Conservation (phyloP, 1,284 basidiomycete species). For the Ceratorhiza oryzae-sativae region DNA sequence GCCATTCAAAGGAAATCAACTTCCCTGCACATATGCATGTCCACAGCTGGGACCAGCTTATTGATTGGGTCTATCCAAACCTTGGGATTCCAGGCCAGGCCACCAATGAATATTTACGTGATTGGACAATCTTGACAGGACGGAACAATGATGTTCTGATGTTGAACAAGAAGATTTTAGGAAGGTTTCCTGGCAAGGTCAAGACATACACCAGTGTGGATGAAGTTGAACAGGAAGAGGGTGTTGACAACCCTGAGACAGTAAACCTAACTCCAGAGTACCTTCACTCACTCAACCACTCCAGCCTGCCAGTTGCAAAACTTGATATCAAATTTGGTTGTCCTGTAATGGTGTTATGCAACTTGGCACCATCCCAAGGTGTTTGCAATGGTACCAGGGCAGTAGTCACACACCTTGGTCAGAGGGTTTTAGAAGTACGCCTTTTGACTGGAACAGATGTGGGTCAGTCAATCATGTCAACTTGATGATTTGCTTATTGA, state of each 20-base stretch:
- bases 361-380: conserved; percentile 49
- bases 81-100: conserved; percentile 27
- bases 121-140: conserved; percentile 52
- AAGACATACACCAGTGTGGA: conserved; percentile 49
- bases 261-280: conserved; percentile 45
- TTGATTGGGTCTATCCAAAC: conserved; percentile 50
- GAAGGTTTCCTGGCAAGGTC: conserved; percentile 48
- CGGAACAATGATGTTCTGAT: conserved; percentile 52
- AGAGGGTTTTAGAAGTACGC: conserved; percentile 47
- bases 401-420: conserved; percentile 44
- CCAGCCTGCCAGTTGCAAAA: conserved; percentile 50
- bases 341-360: conserved; percentile 53
- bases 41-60: conserved; percentile 46
- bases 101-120: conserved; percentile 46
- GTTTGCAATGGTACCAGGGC: conserved; percentile 54
- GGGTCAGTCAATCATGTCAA: conserved; percentile 45
- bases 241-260: conserved; percentile 43
- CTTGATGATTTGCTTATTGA: conserved; percentile 51
- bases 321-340: conserved; percentile 49
- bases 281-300: conserved; percentile 47
- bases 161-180: conserved; percentile 50
- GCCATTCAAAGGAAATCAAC: conserved; percentile 50
- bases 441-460: conserved; percentile 49
- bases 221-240: conserved; percentile 43
- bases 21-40: conserved; percentile 49